Base-by-base conservation (phyloP, 176 grass and related monocot genomes). In the Phragmites australis region DNA sequence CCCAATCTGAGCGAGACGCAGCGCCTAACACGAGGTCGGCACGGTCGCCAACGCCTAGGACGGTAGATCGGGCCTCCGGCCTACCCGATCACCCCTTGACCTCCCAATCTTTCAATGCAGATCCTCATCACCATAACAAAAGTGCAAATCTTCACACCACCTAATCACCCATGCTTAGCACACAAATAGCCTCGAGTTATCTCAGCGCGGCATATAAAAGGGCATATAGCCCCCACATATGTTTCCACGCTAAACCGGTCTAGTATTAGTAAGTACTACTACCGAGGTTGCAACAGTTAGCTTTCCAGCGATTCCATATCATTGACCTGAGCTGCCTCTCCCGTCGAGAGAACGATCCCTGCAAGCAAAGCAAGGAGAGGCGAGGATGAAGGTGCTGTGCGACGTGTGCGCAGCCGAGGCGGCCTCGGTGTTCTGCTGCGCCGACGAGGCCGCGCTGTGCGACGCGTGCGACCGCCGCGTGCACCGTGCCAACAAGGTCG, bases 361-460 rank as follows among this genome's bases (percentile, higher is more conserved):
- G 30, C 45, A 19, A 22, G 42, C 18, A n/a, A 18, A 9, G 13
- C 0, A 16, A 12, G 9, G 32, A 22, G 25, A 17, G 12, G 6
- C 13, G n/a, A 17, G 11, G 78, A 95, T 96, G 93, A 96, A 93
- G 88, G 76, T 93, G 79, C 93, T 88, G 88, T 96, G 93, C 88
- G 93, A 96, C 88, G 87, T 82, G 77, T 96, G 93, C 68, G 75
- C 82, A 49, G 65, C 81, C 5, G 82, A 88, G 70, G 85, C 90
- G 9, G 93, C 93, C 15, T 92, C 93, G 2, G 93, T 96, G 51
- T 96, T 96, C 90, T 96, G 93, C 85, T 96, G 93, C 71, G 90
- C 93, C 66, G 93, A 96, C 41, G 93, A 96, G 85, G 93, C 93
- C 16, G 93, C 90, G 49, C 90, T 96, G 16, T 96, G 93, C 84